phyloP scores from a whole-genome alignment of 257 asterid genomes.

The Salvia miltiorrhiza region DNA sequence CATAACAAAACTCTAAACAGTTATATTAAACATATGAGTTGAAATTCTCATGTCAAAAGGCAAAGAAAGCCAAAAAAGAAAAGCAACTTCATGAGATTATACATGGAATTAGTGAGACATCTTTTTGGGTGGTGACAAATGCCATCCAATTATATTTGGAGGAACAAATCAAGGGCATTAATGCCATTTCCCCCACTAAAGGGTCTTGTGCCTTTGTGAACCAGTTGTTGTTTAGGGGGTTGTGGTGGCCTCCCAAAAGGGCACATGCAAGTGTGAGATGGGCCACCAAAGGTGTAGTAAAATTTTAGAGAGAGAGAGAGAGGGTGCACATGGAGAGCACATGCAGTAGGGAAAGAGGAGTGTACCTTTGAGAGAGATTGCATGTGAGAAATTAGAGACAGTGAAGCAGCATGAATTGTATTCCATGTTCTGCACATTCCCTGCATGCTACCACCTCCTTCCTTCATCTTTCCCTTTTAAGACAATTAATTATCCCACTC shows the following conservation, averaged over 20 bases:
- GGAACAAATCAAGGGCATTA: neutral
- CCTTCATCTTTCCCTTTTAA: slow-evolving; percentile 4
- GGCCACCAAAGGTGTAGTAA: slow-evolving; percentile 42
- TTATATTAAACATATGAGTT: neutral
- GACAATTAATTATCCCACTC: neutral
- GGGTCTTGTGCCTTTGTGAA: slow-evolving; percentile 26
- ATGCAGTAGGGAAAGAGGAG: slow-evolving; percentile 37
- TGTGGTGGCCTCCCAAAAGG: slow-evolving; percentile 50
- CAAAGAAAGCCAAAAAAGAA: neutral
- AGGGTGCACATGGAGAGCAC: slow-evolving; percentile 71
- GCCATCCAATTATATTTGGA: neutral
- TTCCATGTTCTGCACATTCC: slow-evolving; percentile 98
- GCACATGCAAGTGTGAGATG: slow-evolving; percentile 75
- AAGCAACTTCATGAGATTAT: slow-evolving; percentile 13
- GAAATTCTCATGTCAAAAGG: slow-evolving; percentile 16
- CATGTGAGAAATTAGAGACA: slow-evolving; percentile 72
- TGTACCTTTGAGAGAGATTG: slow-evolving; percentile 30
- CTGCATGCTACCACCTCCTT: slow-evolving; percentile 52
- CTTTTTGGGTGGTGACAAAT: slow-evolving; percentile 7
- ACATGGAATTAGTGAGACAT: slow-evolving; percentile 33
- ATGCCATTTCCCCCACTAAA: neutral
- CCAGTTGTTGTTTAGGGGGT: slow-evolving; percentile 19
- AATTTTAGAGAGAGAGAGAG: neutral
- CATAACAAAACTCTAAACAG: neutral
- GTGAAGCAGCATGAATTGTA: slow-evolving; percentile 85